Evolutionary conservation across 78 protist genomes (phyloP).

Genomic region (Pigoraptor vietnamica): DNA sequence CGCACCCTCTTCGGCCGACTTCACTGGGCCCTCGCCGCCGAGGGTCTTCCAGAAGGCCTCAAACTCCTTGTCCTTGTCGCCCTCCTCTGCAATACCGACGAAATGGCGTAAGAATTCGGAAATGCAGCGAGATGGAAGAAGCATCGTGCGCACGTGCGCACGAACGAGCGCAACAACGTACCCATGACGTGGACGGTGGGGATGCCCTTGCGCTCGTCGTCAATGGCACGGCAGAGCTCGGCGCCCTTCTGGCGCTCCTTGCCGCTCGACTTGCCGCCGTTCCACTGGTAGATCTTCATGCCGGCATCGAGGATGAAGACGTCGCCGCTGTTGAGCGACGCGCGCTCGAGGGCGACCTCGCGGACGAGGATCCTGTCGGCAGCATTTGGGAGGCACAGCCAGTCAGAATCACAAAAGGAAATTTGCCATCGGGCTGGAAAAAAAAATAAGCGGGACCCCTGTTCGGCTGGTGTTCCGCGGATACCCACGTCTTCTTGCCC

Average conservation of each 20-base stretch:
- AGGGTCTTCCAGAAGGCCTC: neutral
- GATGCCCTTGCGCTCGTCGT: constrained; percentile 1
- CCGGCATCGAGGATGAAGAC: constrained; percentile 43
- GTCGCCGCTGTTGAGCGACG: constrained; percentile 42
- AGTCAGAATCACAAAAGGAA: neutral
- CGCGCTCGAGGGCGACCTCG: neutral
- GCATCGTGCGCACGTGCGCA: no score
- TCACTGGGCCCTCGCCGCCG: neutral
- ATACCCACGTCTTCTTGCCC: constrained; percentile 4
- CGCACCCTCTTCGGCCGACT: constrained; percentile 12
- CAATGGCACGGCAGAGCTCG: neutral
- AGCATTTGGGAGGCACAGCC: neutral
- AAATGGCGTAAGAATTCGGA: neutral
- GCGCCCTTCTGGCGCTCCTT: neutral
- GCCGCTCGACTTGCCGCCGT: neutral
- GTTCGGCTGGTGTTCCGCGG: no score
- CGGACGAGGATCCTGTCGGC: neutral
- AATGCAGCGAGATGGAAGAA: no score
- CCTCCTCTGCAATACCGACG: neutral
- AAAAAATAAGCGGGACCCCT: neutral
- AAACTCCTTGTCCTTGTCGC: neutral
- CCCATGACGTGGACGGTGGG: neutral
- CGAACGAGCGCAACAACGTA: neutral
- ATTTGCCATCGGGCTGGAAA: neutral
- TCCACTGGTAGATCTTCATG: neutral